Conservation (phyloP, 1,284 basidiomycete species). For the Kalmanozyma brasiliensis region DNA sequence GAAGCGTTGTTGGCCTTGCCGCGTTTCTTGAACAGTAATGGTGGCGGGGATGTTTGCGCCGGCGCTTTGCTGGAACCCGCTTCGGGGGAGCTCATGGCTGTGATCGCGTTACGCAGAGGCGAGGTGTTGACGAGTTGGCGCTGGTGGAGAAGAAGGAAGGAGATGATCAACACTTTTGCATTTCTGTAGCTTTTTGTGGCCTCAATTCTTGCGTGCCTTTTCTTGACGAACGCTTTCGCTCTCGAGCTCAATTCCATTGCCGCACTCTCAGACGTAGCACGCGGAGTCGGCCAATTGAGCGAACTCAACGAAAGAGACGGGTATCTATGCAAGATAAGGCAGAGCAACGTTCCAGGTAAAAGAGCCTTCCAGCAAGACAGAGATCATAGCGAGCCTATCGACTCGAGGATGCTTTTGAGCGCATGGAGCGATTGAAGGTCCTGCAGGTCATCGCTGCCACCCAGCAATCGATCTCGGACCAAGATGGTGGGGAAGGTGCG, state of each 20-base stretch:
- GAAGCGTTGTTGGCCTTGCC: slow-evolving; percentile 6
- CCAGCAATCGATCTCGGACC: slow-evolving; percentile 29
- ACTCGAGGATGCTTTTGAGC: slow-evolving; percentile 23
- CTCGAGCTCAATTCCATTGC: too few relatives aligned
- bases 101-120: too few relatives aligned
- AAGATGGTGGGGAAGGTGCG: slow-evolving; percentile 47
- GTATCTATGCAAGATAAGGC: too few relatives aligned
- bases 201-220: neutral
- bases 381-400: slow-evolving; percentile 21
- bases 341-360: too few relatives aligned
- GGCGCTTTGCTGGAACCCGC: slow-evolving; percentile 17
- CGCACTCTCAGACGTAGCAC: too few relatives aligned
- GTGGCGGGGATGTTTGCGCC: too few relatives aligned
- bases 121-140: slow-evolving; percentile 4
- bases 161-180: neutral
- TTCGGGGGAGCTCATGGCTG: slow-evolving; percentile 15
- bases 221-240: too few relatives aligned
- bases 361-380: too few relatives aligned
- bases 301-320: neutral
- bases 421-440: slow-evolving; percentile 17
- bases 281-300: neutral
- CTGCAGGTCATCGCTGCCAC: slow-evolving; percentile 40
- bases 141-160: slow-evolving; percentile 6
- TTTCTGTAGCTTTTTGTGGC: neutral
- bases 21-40: slow-evolving; percentile 32